Evolutionary conservation across 768 basidiomycete genomes (phyloP).

Genomic region (Lepiota brunneoincarnata): DNA sequence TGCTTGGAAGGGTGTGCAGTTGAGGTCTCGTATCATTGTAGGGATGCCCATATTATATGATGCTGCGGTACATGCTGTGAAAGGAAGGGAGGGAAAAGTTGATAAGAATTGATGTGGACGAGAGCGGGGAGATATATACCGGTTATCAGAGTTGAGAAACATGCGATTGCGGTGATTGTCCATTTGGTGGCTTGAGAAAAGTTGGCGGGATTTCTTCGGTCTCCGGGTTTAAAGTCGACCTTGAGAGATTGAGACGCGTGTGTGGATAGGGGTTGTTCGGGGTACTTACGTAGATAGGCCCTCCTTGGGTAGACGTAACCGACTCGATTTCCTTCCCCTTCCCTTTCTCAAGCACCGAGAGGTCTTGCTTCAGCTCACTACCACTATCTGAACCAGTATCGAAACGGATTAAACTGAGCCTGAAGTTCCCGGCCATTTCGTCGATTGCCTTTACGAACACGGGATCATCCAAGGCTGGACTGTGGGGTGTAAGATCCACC

Average conservation of each 20-base stretch:
- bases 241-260: background rate
- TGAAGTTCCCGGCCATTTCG: background rate
- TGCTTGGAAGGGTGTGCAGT: slow-evolving; percentile 40
- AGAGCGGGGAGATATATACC: no score
- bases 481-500: background rate
- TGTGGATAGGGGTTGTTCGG: background rate
- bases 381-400: background rate
- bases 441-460: background rate
- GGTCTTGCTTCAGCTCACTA: no score
- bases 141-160: slow-evolving; percentile 39
- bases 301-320: background rate
- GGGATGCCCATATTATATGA: slow-evolving; percentile 53
- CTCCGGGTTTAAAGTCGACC: slow-evolving; percentile 11
- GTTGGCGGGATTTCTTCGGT: slow-evolving; percentile 17
- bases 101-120: no score
- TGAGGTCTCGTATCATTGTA: slow-evolving; percentile 51
- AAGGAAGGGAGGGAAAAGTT: no score
- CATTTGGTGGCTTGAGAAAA: slow-evolving; percentile 22
- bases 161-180: slow-evolving; percentile 32
- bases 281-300: background rate
- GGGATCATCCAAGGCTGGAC: background rate
- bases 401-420: background rate
- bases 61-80: slow-evolving; percentile 44
- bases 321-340: no score
- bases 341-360: no score